Evolutionary conservation across 345 rosid genomes (phyloP), one percentile per base, ranked within the genome.

Genomic region (Eucalyptus grandis): DNA sequence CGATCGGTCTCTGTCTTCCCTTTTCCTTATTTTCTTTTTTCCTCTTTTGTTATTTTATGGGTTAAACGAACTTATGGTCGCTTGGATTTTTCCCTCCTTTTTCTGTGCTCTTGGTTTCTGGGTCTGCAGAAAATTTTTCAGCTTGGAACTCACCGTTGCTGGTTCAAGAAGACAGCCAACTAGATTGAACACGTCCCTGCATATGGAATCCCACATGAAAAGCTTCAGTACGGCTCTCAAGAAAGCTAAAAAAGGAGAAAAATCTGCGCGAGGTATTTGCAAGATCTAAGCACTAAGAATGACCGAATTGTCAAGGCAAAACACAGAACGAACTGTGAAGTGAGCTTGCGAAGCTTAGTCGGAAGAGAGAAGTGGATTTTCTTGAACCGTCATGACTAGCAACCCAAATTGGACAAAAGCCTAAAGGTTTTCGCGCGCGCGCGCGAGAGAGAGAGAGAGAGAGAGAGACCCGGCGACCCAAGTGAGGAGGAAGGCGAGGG

Each of bases 131-230:
- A 40, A 40, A 44, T 37, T 47, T 49, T 85, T 49, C 50, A 62
- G n/a, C n/a, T 58, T 62, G 80, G 31, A 40, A 90, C 98, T 97
- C 93, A 98, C 99, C 90, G 99, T 98, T 17, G 99, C 98, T 67
- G 99, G 98, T 86, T 98, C 99, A 24, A 98, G 97, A 91, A 98
- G 88, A 90, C 99, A 98, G 13, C 99, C 99, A 83, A 94, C 91
- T 69, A 98, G 95, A 91, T 97, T 98, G 87, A 98, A 97, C 43
- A 96, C 90, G 88, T 97, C 99, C 90, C 99, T 98, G 98, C 95
- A 94, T 88, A 26, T 10, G 13, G 14, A 37, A 77, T 17, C n/a
- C 12, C 31, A 88, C 34, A 54, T 77, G 60, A 14, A 6, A 30
- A 88, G 72, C 51, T 81, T 43, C 82, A 72, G 46, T 72, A 72